These are phyloP conservation scores for Astraeus odoratus DNA, from an alignment of 768 basidiomycete species.

Conservation along the genomic window DNA sequence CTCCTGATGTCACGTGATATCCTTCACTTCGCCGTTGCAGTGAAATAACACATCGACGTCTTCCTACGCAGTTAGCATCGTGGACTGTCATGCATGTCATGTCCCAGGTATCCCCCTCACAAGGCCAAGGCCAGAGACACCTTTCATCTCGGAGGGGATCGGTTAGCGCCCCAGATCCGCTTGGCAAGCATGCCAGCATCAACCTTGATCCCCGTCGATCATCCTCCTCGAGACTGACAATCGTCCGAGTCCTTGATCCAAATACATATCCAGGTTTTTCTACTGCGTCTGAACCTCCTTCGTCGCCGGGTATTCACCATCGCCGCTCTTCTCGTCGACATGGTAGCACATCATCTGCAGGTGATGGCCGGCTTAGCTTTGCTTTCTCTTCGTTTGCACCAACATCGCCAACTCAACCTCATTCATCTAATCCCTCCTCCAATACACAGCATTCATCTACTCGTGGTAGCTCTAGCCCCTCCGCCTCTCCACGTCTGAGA, in stretches of 20 bases:
- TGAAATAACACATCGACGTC: too few species aligned
- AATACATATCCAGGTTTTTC: conserved; percentile 21
- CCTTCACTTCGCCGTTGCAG: too few species aligned
- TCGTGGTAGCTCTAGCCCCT: conserved; percentile 25
- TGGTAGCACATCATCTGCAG: conserved; percentile 23
- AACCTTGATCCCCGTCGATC: conserved; percentile 49
- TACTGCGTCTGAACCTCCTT: conserved; percentile 18
- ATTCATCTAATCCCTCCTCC: conserved; percentile 16
- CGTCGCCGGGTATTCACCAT: conserved; percentile 17
- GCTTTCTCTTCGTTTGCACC: conserved; percentile 59
- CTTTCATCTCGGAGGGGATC: conserved; percentile 63
- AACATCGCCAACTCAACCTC: conserved; percentile 13
- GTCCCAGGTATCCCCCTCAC: too few species aligned
- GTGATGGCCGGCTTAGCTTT: conserved; percentile 45
- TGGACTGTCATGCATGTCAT: not conserved
- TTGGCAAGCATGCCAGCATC: conserved; percentile 44
- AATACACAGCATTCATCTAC: conserved; percentile 28
- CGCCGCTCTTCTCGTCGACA: conserved; percentile 28
- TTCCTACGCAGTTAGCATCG: not conserved
- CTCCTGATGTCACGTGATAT: too few species aligned
- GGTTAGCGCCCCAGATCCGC: conserved; percentile 61
- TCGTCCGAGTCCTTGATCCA: conserved; percentile 54
- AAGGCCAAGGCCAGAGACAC: conserved; percentile 14
- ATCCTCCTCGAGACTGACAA: conserved; percentile 61
- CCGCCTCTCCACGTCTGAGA: conserved; percentile 39